Evolutionary conservation across 2,329 filamentous ascomycete species (phyloP).

Genomic region (Microcera coccophila): DNA sequence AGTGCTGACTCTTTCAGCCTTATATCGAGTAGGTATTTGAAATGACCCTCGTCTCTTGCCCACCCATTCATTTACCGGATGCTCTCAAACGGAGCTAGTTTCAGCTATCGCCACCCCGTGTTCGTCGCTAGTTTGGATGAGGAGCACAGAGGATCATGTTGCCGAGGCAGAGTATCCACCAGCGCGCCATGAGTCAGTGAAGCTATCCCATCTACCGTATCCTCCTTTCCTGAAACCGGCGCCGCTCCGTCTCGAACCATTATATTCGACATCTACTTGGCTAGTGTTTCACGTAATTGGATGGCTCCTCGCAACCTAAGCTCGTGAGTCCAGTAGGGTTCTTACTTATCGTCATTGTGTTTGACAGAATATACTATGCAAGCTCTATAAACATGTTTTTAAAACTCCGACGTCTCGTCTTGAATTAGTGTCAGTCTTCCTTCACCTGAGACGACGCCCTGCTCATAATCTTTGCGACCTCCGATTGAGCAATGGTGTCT

Average conservation of each 20-base stretch:
- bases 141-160: not conserved
- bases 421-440: constrained; percentile 14
- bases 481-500: not conserved
- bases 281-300: too few species aligned
- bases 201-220: not conserved
- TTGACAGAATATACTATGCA: not conserved
- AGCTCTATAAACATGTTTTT: not conserved
- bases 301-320: too few species aligned
- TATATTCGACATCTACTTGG: too few species aligned
- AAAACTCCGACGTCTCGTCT: not conserved
- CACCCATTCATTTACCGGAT: too few species aligned
- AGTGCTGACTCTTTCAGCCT: constrained; percentile 17
- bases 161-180: not conserved
- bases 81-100: not conserved
- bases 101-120: not conserved
- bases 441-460: constrained; percentile 13
- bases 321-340: not conserved
- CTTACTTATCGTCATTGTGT: not conserved
- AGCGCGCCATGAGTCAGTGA: not conserved
- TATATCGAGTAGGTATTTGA: constrained; percentile 7
- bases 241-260: too few species aligned
- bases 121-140: not conserved
- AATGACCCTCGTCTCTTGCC: not conserved
- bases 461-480: constrained; percentile 12
- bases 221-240: too few species aligned